These are phyloP conservation scores for Calophaca sinica DNA, from an alignment of 306 rosid species.

Conservation along the genomic window DNA sequence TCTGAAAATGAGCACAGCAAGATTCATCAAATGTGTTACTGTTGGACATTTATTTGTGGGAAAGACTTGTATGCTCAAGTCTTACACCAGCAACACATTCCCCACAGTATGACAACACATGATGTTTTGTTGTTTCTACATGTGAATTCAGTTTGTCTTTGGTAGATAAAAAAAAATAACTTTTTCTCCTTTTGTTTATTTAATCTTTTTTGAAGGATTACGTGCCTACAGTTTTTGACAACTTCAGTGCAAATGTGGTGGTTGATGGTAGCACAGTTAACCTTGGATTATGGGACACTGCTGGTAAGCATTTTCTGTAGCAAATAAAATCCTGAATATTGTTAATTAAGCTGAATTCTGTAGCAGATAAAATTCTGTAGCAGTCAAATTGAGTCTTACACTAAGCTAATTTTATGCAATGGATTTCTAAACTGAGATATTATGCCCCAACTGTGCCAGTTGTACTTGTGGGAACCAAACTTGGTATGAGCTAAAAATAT, in stretches of 20 bases:
- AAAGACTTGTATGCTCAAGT: conserved; percentile 92
- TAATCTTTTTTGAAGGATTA: conserved; percentile 60
- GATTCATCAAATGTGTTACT: conserved; percentile 93
- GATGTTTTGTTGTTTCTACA: conserved; percentile 28
- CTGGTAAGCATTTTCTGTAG: conserved; percentile 68
- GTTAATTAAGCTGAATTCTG: conserved; percentile 8
- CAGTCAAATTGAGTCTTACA: too few relatives aligned
- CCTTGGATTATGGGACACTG: conserved; percentile 95
- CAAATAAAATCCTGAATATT: not conserved
- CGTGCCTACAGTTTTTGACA: conserved; percentile 93
- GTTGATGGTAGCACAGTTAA: conserved; percentile 94
- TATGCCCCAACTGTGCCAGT: too few relatives aligned
- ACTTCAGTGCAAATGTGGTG: conserved; percentile 96
- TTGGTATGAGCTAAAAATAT: too few relatives aligned
- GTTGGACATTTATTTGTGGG: conserved; percentile 97
- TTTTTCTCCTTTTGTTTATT: not conserved
- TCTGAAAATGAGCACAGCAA: conserved; percentile 78
- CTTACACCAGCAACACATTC: conserved; percentile 90
- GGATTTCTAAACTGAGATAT: too few relatives aligned
- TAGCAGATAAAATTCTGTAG: too few relatives aligned
- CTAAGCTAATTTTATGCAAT: too few relatives aligned
- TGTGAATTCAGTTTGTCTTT: conserved; percentile 31
- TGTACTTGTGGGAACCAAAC: too few relatives aligned
- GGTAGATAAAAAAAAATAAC: conserved; percentile 20
- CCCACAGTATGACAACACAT: conserved; percentile 67